A percentile compares a stretch with the other conserved stretches of the same genome.
Conservation (phyloP, 208 protist genomes). For the Acanthamoeba healyi region DNA sequence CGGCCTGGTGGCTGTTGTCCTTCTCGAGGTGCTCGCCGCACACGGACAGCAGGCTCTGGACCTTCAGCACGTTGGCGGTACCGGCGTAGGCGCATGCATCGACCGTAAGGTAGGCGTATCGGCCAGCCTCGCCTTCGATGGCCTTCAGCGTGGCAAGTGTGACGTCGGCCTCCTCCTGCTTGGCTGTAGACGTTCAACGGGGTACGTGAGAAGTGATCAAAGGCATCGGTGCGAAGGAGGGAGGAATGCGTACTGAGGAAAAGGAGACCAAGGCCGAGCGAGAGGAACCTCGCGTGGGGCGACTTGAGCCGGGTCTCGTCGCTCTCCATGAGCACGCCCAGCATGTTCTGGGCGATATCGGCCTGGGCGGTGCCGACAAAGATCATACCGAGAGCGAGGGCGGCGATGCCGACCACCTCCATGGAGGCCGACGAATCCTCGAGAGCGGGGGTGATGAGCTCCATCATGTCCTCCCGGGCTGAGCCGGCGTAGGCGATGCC, state of each 20-base stretch:
- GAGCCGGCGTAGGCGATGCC: conserved; percentile 98
- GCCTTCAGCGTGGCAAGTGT: conserved; percentile 95
- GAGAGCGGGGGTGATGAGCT: conserved; percentile 95
- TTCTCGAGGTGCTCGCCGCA: conserved; percentile 89
- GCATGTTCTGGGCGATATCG: conserved; percentile 95
- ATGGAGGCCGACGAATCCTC: conserved; percentile 94
- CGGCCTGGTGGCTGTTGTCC: conserved; percentile 86
- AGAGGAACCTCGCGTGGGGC: conserved; percentile 92
- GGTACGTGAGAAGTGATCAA: too few species aligned
- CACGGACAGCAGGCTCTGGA: conserved; percentile 97
- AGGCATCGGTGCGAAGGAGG: not conserved
- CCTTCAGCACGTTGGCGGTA: conserved; percentile 98
- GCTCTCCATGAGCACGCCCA: conserved; percentile 93
- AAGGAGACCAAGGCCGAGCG: conserved; percentile 96
- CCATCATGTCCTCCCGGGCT: conserved; percentile 95
- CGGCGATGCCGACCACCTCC: conserved; percentile 95
- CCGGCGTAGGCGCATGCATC: conserved; percentile 98
- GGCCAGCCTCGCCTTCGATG: conserved; percentile 90
- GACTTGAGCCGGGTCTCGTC: conserved; percentile 87
- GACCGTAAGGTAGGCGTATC: conserved; percentile 95
- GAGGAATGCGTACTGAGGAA: conserved; percentile 91
- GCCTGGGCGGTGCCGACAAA: conserved; percentile 97
- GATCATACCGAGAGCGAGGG: conserved; percentile 97
- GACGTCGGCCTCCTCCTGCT: conserved; percentile 95
- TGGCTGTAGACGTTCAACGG: too few species aligned